phyloP scores from a whole-genome alignment of 2,329 filamentous ascomycete genomes.

The Stachybotrys elegans region DNA sequence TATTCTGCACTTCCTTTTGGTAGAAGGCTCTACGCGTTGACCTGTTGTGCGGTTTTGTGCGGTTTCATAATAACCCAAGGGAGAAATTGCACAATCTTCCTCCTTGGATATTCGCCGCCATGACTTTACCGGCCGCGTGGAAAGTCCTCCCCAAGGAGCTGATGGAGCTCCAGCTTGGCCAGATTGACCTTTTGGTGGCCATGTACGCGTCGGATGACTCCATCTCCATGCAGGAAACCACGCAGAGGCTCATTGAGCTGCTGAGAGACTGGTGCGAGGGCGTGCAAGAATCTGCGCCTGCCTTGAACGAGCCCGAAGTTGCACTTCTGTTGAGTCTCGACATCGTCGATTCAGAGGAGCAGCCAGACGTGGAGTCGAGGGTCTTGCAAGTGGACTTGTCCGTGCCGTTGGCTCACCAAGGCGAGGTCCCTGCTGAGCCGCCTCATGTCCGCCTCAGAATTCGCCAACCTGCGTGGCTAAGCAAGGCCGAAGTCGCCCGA shows the following conservation, averaged over 20 bases:
- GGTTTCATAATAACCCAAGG: too few relatives aligned
- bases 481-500: conserved; percentile 36
- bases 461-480: conserved; percentile 48
- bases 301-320: conserved; percentile 9
- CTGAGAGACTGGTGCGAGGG: conserved; percentile 18
- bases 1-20: too few relatives aligned
- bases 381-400: conserved; percentile 27
- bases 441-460: conserved; percentile 36
- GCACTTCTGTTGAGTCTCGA: conserved; percentile 20
- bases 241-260: conserved; percentile 9
- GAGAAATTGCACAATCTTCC: too few relatives aligned
- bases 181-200: conserved; percentile 45
- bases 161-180: conserved; percentile 41
- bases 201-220: conserved; percentile 43
- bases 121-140: too few relatives aligned
- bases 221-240: conserved; percentile 20
- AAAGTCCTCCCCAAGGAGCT: conserved; percentile 32
- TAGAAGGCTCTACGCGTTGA: too few relatives aligned
- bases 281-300: conserved; percentile 5
- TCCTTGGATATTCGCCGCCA: too few relatives aligned
- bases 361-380: conserved; percentile 1
- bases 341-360: conserved; percentile 10
- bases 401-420: conserved; percentile 22
- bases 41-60: too few relatives aligned
- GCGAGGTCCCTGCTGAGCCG: conserved; percentile 23